phyloP scores from a whole-genome alignment of 2,329 filamentous ascomycete species.

The Cercospora sp. region DNA sequence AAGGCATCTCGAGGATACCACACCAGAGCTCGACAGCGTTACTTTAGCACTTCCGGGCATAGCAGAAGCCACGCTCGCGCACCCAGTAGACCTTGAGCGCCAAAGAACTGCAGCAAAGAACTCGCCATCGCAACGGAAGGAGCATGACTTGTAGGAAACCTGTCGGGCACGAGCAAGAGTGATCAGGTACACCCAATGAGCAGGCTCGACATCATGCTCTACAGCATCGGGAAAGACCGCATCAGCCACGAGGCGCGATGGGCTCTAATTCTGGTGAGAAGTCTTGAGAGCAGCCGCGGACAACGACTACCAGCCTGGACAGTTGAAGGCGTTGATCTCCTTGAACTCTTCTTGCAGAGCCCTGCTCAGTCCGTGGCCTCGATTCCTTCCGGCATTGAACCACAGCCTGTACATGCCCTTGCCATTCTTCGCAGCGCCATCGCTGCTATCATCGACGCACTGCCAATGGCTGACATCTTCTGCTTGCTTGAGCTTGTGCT shows the following conservation, averaged over 20 bases:
- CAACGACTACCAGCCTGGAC: constrained; percentile 3
- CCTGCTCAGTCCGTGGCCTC: constrained; percentile 1
- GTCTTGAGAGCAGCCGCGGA: background rate
- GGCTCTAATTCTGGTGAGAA: background rate
- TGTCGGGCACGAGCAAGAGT: background rate
- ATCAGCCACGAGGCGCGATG: background rate
- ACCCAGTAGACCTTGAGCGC: background rate
- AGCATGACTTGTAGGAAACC: background rate
- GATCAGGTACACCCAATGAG: background rate
- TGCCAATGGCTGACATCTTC: constrained; percentile 7
- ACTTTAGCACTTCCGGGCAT: background rate
- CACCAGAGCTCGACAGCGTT: background rate
- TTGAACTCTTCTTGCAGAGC: constrained; percentile 1
- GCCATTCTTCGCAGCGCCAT: background rate
- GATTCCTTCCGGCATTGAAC: constrained; percentile 10
- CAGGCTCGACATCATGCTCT: background rate
- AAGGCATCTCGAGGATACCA: background rate
- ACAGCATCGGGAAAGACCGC: background rate
- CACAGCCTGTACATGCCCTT: constrained; percentile 1
- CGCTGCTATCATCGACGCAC: constrained; percentile 10
- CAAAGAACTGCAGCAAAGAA: background rate
- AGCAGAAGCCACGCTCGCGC: background rate
- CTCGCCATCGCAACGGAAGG: background rate
- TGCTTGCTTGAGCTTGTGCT: background rate
- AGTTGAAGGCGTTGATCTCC: constrained; percentile 17